Percentiles rank a stretch among this genome's conserved stretches.
phyloP scores from a whole-genome alignment of 139 green algal genomes.

The Picochlorum sp. region DNA sequence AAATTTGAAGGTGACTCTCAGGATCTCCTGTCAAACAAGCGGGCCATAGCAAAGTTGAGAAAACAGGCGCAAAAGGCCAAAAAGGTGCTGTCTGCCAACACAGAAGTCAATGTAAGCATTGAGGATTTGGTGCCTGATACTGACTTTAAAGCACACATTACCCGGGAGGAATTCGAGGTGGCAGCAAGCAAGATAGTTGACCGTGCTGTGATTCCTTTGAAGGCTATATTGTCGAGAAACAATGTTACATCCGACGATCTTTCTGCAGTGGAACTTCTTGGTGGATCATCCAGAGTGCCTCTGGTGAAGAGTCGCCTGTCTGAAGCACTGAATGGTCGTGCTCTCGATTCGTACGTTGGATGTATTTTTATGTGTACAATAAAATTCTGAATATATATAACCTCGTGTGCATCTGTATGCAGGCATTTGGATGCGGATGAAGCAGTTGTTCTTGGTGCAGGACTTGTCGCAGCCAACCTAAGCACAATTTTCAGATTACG shows the following conservation, averaged over 20 bases:
- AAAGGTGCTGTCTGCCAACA: constrained; percentile 95
- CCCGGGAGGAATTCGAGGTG: constrained; percentile 67
- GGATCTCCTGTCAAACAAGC: constrained; percentile 48
- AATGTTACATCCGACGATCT: constrained; percentile 59
- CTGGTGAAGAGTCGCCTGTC: constrained; percentile 63
- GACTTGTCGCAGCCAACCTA: constrained; percentile 91
- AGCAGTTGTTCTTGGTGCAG: constrained; percentile 82
- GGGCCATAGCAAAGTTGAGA: constrained; percentile 84
- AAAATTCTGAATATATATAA: neutral
- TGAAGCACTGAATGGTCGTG: constrained; percentile 55
- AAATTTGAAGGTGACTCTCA: constrained; percentile 51
- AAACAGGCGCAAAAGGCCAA: constrained; percentile 83
- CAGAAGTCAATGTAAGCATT: constrained; percentile 72
- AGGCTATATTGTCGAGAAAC: constrained; percentile 60
- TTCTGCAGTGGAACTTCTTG: constrained; percentile 74
- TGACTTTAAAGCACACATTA: constrained; percentile 75
- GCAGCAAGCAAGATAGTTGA: constrained; percentile 63
- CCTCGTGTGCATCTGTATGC: neutral
- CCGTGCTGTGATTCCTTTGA: constrained; percentile 44
- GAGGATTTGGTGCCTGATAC: constrained; percentile 80
- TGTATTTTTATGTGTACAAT: constrained; percentile 19
- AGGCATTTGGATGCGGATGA: constrained; percentile 96
- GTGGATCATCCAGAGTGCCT: constrained; percentile 78
- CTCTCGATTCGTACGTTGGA: constrained; percentile 44
- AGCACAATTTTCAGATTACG: constrained; percentile 90